A percentile compares a stretch with the other conserved stretches of the same genome.
Evolutionary conservation across 176 grass and related monocot genomes (phyloP).

Genomic region (Musa schizocarpa): DNA sequence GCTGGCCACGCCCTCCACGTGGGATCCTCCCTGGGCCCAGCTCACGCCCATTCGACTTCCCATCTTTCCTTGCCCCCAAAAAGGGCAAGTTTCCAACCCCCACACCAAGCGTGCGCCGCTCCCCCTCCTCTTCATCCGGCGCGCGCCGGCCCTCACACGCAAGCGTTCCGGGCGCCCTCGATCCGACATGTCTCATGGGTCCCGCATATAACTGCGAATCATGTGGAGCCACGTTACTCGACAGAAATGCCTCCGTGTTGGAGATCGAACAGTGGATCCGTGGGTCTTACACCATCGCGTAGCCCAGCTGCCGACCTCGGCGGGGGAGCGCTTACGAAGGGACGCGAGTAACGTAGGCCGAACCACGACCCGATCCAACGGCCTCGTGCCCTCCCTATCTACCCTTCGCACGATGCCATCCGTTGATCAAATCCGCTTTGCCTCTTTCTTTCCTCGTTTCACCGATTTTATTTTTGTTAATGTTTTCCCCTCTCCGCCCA

Average conservation of each 20-base stretch:
- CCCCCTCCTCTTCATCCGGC: background rate
- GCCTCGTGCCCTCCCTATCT: background rate
- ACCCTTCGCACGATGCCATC: background rate
- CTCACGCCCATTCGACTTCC: too few species aligned
- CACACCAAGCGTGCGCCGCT: constrained; percentile 3
- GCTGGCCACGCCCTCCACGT: background rate
- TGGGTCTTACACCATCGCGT: background rate
- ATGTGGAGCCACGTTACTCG: too few species aligned
- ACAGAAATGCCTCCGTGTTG: background rate
- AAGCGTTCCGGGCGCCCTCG: too few species aligned
- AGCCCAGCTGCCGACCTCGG: background rate
- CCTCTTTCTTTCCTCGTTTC: background rate
- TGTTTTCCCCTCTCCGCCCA: background rate
- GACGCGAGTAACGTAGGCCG: background rate
- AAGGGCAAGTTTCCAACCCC: background rate
- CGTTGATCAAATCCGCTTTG: background rate
- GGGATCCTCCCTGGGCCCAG: too few species aligned
- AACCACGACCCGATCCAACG: background rate
- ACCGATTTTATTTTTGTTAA: background rate
- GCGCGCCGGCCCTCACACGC: background rate
- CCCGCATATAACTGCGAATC: too few species aligned
- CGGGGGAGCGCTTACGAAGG: constrained; percentile 9
- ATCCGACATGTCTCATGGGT: too few species aligned
- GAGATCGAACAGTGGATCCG: background rate
- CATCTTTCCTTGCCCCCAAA: too few species aligned